Evolutionary conservation across 306 rosid species (phyloP), one percentile per base, ranked within the genome.

Genomic region (Vigna trinervia): DNA sequence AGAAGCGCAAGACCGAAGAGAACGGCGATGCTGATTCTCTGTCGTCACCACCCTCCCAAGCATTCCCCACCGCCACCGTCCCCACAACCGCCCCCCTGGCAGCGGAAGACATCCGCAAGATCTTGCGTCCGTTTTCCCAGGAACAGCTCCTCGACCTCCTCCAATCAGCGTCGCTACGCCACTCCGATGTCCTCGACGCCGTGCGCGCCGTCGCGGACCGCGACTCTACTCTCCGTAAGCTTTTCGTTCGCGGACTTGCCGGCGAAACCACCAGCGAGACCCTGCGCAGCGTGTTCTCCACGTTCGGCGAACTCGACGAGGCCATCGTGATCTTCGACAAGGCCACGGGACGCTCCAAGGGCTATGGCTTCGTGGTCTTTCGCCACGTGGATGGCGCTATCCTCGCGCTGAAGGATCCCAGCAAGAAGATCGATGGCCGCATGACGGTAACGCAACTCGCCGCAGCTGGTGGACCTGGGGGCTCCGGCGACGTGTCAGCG

Each of bases 401-500:
- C 2, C 80, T 91, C 10, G 97, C 98, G 1, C 81, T 91, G 20
- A 93, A 93, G 69, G 96, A 93, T 26, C 97, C 98, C 0, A 93
- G 98, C 80, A 93, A 93, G 91, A 90, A 88, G 59, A 91, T 93
- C 54, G 98, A 93, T 32, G 96, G 98, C 2, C 86, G 98, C 5
- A 91, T 93, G 77, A 90, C 98, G 8, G 98, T 91, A 13, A 88
- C 98, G 0, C 98, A 93, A 87, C 84, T 91, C 6, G 98, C 98
- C 3, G 92, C 98, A 0, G 90, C 91, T 0, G 94, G 96, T 0
- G 69, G 85, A 5, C 72, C 91, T 0, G 75, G 75, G 1, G 80
- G 51, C 7, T 59, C 30, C 5, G 73, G 66, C 1, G 80, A 79
- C 23, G 69, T 64, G 0, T 50, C 79, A 0, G 85, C 57, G 8